Evolutionary conservation across 805 yeast species (phyloP).

Genomic region (Ogataea populi-albae): DNA sequence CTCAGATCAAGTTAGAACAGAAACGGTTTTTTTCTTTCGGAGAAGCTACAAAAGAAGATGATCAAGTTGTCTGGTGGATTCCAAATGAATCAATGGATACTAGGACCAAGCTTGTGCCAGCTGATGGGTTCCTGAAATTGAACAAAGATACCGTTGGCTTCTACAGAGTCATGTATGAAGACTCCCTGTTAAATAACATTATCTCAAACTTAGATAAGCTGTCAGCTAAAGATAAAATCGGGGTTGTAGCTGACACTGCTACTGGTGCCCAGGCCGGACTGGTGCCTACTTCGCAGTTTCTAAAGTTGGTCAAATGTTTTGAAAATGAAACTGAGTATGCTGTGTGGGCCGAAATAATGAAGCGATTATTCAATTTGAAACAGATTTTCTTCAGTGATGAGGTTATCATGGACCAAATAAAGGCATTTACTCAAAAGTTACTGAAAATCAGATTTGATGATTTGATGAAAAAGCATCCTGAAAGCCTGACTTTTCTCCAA

Average conservation of each 20-base stretch:
- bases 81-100: conserved; percentile 37
- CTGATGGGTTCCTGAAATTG: conserved; percentile 36
- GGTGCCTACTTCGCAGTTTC: conserved; percentile 40
- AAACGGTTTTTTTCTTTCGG: conserved; percentile 62
- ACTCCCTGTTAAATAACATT: conserved; percentile 37
- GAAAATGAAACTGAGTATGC: conserved; percentile 39
- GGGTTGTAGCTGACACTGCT: conserved; percentile 51
- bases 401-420: conserved; percentile 27
- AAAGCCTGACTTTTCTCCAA: conserved; percentile 22
- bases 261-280: conserved; percentile 49
- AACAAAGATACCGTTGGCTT: conserved; percentile 52
- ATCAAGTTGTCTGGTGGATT: conserved; percentile 57
- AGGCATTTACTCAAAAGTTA: conserved; percentile 32
- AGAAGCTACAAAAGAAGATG: conserved; percentile 54
- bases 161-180: conserved; percentile 53
- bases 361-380: conserved; percentile 36
- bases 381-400: conserved; percentile 37
- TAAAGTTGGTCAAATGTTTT: conserved; percentile 39
- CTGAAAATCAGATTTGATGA: conserved; percentile 33
- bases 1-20: conserved; percentile 46
- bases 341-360: conserved; percentile 55
- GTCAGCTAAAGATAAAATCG: conserved; percentile 49
- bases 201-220: conserved; percentile 39
- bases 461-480: conserved; percentile 16
- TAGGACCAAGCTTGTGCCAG: conserved; percentile 19